phyloP scores from a whole-genome alignment of 179 eudicot species.

The Patellifolia procumbens region DNA sequence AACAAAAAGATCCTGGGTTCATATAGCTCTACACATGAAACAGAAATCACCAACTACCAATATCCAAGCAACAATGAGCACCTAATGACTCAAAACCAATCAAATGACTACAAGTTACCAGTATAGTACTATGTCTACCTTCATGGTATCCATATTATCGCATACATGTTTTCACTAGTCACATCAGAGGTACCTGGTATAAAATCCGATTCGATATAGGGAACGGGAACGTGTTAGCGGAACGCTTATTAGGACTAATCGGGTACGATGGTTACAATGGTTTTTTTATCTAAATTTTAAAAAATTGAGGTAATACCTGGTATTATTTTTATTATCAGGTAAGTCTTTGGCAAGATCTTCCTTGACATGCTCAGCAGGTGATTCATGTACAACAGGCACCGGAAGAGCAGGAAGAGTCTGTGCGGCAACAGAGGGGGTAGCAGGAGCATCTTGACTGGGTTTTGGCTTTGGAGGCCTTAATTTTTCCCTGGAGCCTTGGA shows the following conservation, averaged over 20 bases:
- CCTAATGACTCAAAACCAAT: background rate
- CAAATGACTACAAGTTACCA: too few relatives aligned
- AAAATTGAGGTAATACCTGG: slow-evolving; percentile 43
- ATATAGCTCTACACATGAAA: too few relatives aligned
- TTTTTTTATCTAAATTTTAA: background rate
- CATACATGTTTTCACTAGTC: background rate
- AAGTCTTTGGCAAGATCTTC: slow-evolving; percentile 56
- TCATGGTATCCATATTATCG: background rate
- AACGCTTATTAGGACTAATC: too few relatives aligned
- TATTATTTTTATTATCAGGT: slow-evolving; percentile 57
- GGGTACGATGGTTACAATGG: too few relatives aligned
- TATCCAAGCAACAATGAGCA: background rate
- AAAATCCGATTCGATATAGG: too few relatives aligned
- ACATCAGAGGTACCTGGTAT: too few relatives aligned
- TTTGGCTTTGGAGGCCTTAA: slow-evolving; percentile 54
- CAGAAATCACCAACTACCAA: background rate
- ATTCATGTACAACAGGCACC: slow-evolving; percentile 36
- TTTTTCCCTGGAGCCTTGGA: slow-evolving; percentile 72
- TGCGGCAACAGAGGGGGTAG: slow-evolving; percentile 33
- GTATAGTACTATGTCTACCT: background rate
- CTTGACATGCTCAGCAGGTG: slow-evolving; percentile 43
- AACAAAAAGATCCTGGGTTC: too few relatives aligned
- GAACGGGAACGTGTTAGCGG: too few relatives aligned
- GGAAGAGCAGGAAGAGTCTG: slow-evolving; percentile 39
- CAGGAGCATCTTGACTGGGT: slow-evolving; percentile 44